phyloP scores from a whole-genome alignment of 768 basidiomycete species.

The Mycena olivaceomarginata region DNA sequence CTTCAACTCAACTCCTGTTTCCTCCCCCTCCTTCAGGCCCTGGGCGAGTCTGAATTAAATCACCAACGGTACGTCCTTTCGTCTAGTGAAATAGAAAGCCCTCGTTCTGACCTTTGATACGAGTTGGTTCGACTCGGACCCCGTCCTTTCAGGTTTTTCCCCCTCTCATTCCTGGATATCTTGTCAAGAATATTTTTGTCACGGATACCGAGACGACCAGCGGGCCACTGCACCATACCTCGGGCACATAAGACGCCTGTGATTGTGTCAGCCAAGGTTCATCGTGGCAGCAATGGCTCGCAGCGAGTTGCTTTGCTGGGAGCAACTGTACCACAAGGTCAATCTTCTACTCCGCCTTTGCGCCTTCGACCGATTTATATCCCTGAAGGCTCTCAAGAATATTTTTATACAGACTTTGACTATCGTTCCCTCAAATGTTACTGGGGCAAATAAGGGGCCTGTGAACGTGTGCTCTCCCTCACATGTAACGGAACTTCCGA shows the following conservation, averaged over 20 bases:
- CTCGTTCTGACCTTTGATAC: too few species aligned
- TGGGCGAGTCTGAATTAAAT: too few species aligned
- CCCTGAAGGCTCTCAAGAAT: conserved; percentile 29
- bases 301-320: conserved; percentile 30
- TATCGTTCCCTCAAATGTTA: conserved; percentile 26
- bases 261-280: conserved; percentile 30
- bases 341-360: conserved; percentile 31
- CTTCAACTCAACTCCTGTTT: too few species aligned
- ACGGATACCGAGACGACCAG: conserved; percentile 29
- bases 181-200: conserved; percentile 28
- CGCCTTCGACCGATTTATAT: conserved; percentile 31
- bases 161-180: conserved; percentile 30
- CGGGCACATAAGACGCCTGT: conserved; percentile 24
- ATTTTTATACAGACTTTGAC: conserved; percentile 28
- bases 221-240: conserved; percentile 27
- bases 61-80: too few species aligned
- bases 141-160: conserved; percentile 1
- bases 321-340: conserved; percentile 11
- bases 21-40: too few species aligned
- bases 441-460: conserved; percentile 31
- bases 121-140: not conserved
- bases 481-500: conserved; percentile 25
- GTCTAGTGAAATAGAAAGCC: too few species aligned
- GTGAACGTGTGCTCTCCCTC: conserved; percentile 26
- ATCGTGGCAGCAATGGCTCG: conserved; percentile 28